A percentile compares a stretch with the other conserved stretches of the same genome.
phyloP scores from a whole-genome alignment of 345 rosid genomes.

The Eucalyptus sp. region DNA sequence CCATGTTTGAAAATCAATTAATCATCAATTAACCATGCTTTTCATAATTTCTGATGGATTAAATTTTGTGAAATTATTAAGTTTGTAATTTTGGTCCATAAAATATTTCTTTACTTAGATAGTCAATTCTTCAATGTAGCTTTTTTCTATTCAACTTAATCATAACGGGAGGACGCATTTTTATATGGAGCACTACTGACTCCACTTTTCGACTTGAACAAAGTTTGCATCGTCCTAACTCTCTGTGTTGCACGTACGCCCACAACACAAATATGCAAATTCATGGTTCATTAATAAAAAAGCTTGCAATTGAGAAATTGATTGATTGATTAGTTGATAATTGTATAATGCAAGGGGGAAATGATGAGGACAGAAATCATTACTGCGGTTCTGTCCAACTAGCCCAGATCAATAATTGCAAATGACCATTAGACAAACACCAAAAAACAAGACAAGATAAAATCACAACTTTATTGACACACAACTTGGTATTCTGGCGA shows the following conservation, averaged over 20 bases:
- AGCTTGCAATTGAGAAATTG: too few relatives aligned
- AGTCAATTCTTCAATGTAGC: background rate
- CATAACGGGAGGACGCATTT: rapidly evolving
- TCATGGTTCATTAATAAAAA: too few relatives aligned
- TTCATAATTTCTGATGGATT: background rate
- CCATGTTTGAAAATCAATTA: background rate
- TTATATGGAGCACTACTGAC: too few relatives aligned
- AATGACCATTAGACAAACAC: background rate
- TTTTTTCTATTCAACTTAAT: background rate
- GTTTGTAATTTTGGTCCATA: background rate
- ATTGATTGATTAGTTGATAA: too few relatives aligned
- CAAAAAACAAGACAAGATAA: background rate
- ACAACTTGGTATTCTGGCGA: too few relatives aligned
- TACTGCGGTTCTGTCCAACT: background rate
- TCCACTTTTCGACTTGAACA: too few relatives aligned
- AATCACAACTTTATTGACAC: background rate
- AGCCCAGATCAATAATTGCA: background rate
- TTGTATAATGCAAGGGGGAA: too few relatives aligned
- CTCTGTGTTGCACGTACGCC: rapidly evolving
- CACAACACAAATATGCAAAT: too few relatives aligned
- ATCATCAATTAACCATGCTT: background rate
- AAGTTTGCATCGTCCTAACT: background rate
- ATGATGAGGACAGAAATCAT: too few relatives aligned
- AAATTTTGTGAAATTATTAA: rapidly evolving
- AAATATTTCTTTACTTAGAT: background rate